Base-by-base conservation (phyloP, 2,329 filamentous ascomycete species). In the Exophiala alcalophila region DNA sequence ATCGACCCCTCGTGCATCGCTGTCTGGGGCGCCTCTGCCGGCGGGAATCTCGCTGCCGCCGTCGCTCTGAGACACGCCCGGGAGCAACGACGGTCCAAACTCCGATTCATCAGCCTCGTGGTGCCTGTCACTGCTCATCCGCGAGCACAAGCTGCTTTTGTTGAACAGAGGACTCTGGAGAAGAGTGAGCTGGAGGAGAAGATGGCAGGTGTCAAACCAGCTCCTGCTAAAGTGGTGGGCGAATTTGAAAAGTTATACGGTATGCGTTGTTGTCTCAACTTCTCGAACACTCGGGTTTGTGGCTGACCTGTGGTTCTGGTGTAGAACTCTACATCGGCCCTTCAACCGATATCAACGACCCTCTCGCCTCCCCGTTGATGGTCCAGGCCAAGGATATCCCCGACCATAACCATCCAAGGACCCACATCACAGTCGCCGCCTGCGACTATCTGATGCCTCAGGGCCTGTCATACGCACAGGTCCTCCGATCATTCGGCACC, bases 11-110 rank as follows among this genome's bases (percentile, higher is more conserved):
- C 72, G 20, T 73, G 75, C 36, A 73, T 82, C 35, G 74, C 71
- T 1, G 61, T 83, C 4, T 76, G 71, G 21, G 79, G 79, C 16
- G 82, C 82, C 62, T 80, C 76, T 0, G 78, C 77, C 1, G 79
- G 79, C 2, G 79, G 72, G 15, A 83, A 83, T 59, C 72, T 83
- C 3, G 71, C 73, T 0, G 64, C 70, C 3, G 63, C 74, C 30
- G 70, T 77, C 61, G 72, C 69, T 16, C 73, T 78, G 41, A 69
- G 70, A 45, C 66, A 67, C 1, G 61, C 66, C 12, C 19, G 14
- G 14, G 16, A 16, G 11, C 26, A 15, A 9, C 1, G 27, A 34
- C 8, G 23, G 24, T 24, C 20, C 23, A 18, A 63, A 57, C 60
- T 80, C 9, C 25, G 29, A 6, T 12, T 46, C 11, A 27, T 33